Evolutionary conservation across 2,329 filamentous ascomycete species (phyloP), one percentile per base, ranked within the genome.

Genomic region (Aspergillus phoenicis): DNA sequence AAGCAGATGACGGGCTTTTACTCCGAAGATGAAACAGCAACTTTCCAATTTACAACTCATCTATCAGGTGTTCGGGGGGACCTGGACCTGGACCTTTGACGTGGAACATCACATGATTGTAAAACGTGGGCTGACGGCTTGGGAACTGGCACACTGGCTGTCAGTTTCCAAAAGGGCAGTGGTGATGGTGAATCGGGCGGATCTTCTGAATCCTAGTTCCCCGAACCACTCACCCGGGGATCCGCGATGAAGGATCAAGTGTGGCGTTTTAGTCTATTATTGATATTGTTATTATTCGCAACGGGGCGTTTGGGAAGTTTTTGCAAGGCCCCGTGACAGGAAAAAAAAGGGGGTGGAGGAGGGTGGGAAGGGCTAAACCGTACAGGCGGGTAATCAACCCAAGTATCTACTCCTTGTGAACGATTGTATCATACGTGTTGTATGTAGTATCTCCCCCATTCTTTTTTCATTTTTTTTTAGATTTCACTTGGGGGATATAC

Each of bases 51-150:
- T 51, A 61, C 63, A 62, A 60, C 60, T 62, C 62, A 61, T 55
- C 56, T 30, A 58, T 61, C 55, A 63, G 61, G 38, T 59, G 58
- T 59, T 57, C 52, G 24, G 10, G 17, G 20, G 5, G 11, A 11
- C 4, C 4, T n/a, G 28, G 28, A 52, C 33, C 30, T 30, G 52
- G 59, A 54, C 57, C 52, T 59, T 36, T 45, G 52, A 63, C 47
- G 52, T 62, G 61, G 52, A 64, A 62, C 57, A 71, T 73, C 69
- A 73, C 70, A 68, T 72, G 70, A 71, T 70, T 66, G 62, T 60
- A 60, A 70, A 71, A 71, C 68, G 66, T 72, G 69, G 64, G 51
- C 53, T 56, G 53, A 56, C 39, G 53, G 53, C 39, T 13, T 33
- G 15, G 24, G 7, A 24, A 45, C 26, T 15, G 30, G 17, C 30